Conservation (phyloP, 1,284 basidiomycete species). For the Waitea zeae region DNA sequence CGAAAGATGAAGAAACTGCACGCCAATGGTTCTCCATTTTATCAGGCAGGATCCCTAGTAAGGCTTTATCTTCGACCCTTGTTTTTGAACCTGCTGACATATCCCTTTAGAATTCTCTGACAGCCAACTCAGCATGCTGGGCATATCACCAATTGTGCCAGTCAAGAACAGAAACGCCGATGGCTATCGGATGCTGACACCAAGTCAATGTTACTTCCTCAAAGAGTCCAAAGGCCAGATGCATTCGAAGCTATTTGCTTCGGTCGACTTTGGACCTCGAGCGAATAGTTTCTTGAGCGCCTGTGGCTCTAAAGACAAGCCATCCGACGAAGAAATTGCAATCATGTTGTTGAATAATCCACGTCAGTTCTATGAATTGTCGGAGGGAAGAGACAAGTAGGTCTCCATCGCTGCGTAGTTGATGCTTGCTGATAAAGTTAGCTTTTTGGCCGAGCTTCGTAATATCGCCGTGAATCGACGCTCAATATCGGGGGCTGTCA, state of each 20-base stretch:
- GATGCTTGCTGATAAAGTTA: slow-evolving; percentile 13
- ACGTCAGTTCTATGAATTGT: slow-evolving; percentile 47
- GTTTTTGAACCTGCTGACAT: too few species aligned
- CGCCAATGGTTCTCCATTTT: slow-evolving; percentile 64
- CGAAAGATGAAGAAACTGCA: slow-evolving; percentile 37
- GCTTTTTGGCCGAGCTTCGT: slow-evolving; percentile 71
- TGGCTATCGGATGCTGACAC: slow-evolving; percentile 30
- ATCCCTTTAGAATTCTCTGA: too few species aligned
- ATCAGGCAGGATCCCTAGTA: slow-evolving; percentile 55
- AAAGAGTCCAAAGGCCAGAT: slow-evolving; percentile 31
- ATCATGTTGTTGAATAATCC: slow-evolving; percentile 50
- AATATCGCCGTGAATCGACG: slow-evolving; percentile 69
- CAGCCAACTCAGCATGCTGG: too few species aligned
- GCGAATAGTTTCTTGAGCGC: slow-evolving; percentile 78
- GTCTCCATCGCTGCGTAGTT: slow-evolving; percentile 8
- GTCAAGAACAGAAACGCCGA: slow-evolving; percentile 9
- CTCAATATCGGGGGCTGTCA: slow-evolving; percentile 36
- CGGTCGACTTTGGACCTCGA: slow-evolving; percentile 75
- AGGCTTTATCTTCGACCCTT: too few species aligned
- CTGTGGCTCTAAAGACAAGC: slow-evolving; percentile 81
- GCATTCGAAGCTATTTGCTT: slow-evolving; percentile 69
- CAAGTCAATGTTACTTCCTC: slow-evolving; percentile 55
- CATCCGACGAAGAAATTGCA: slow-evolving; percentile 69
- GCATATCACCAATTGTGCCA: neutral
- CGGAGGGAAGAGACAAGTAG: slow-evolving; percentile 47